phyloP scores from a whole-genome alignment of 116 monocot genomes.

The Dioscorea cayenensis region DNA sequence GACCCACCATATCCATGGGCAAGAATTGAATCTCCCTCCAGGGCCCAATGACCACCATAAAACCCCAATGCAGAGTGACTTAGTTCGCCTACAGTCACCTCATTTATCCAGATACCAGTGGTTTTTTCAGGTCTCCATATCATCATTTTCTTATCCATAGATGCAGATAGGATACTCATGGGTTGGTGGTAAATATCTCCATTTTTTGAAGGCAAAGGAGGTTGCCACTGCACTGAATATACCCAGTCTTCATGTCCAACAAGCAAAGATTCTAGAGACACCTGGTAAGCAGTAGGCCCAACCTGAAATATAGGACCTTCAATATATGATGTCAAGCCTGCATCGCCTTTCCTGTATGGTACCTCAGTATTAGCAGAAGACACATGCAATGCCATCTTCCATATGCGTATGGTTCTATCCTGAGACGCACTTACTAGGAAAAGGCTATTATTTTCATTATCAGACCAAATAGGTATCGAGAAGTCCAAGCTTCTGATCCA shows the following conservation, averaged over 20 bases:
- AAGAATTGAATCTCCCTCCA: slow-evolving; percentile 76
- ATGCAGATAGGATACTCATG: slow-evolving; percentile 88
- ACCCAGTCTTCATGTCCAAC: slow-evolving; percentile 99
- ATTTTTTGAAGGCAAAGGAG: slow-evolving; percentile 32
- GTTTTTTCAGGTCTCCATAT: slow-evolving; percentile 94
- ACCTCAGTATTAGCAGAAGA: slow-evolving; percentile 21
- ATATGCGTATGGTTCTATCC: slow-evolving; percentile 92
- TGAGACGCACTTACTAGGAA: slow-evolving; percentile 96
- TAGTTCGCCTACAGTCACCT: slow-evolving; percentile 89
- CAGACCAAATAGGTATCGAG: slow-evolving; percentile 51
- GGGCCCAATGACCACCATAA: slow-evolving; percentile 96
- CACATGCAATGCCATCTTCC: slow-evolving; percentile 59
- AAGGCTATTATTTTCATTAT: slow-evolving; percentile 36
- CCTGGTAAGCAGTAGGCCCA: slow-evolving; percentile 56
- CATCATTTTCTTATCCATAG: slow-evolving; percentile 99
- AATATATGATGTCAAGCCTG: slow-evolving; percentile 75
- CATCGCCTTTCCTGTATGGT: slow-evolving; percentile 39
- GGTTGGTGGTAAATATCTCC: slow-evolving; percentile 43
- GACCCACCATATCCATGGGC: slow-evolving; percentile 96
- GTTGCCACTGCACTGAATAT: slow-evolving; percentile 91
- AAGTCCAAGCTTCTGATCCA: slow-evolving; percentile 98
- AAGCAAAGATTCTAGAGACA: slow-evolving; percentile 92
- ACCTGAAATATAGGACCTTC: slow-evolving; percentile 65
- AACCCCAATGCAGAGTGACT: slow-evolving; percentile 93
- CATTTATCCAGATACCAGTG: slow-evolving; percentile 95